Conservation (phyloP, 2,329 filamentous ascomycete species). For the Alternaria atra region DNA sequence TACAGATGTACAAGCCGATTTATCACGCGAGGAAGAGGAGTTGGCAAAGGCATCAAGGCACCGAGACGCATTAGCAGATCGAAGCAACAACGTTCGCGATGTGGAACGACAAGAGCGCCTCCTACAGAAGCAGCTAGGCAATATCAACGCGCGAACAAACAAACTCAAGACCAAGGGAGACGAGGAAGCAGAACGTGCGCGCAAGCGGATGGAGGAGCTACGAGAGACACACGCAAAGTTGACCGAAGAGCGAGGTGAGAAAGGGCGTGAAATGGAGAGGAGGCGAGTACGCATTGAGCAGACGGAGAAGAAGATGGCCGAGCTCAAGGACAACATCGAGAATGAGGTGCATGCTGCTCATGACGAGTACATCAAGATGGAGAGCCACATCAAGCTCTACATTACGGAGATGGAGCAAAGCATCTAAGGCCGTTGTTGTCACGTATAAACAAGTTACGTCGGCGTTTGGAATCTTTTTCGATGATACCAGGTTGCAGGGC, state of each 20-base stretch:
- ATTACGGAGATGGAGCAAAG: slow-evolving; percentile 99
- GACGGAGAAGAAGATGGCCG: slow-evolving; percentile 99
- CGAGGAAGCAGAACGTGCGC: slow-evolving; percentile 81
- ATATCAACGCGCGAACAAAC: slow-evolving; percentile 87
- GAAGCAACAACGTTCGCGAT: slow-evolving; percentile 88
- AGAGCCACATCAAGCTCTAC: slow-evolving; percentile 95
- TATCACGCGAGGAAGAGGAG: slow-evolving; percentile 92
- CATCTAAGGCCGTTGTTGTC: slow-evolving; percentile 28
- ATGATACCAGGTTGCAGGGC: slow-evolving; percentile 13
- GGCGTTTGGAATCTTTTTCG: slow-evolving; percentile 15
- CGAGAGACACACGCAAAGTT: slow-evolving; percentile 80
- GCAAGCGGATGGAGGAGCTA: slow-evolving; percentile 89
- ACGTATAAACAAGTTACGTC: slow-evolving; percentile 9
- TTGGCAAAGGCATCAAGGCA: slow-evolving; percentile 80
- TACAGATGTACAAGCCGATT: slow-evolving; percentile 84
- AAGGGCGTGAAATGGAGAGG: slow-evolving; percentile 90
- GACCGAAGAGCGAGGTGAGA: slow-evolving; percentile 84
- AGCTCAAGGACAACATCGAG: slow-evolving; percentile 97
- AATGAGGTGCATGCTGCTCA: slow-evolving; percentile 89
- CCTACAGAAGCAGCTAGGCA: slow-evolving; percentile 81
- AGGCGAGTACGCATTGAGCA: slow-evolving; percentile 94
- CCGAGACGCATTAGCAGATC: slow-evolving; percentile 84
- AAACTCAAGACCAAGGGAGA: slow-evolving; percentile 81
- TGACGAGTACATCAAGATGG: slow-evolving; percentile 97
- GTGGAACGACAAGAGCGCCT: slow-evolving; percentile 88